Evolutionary conservation across 2,329 filamentous ascomycete genomes (phyloP).

Genomic region (Triangularia verruculosa): DNA sequence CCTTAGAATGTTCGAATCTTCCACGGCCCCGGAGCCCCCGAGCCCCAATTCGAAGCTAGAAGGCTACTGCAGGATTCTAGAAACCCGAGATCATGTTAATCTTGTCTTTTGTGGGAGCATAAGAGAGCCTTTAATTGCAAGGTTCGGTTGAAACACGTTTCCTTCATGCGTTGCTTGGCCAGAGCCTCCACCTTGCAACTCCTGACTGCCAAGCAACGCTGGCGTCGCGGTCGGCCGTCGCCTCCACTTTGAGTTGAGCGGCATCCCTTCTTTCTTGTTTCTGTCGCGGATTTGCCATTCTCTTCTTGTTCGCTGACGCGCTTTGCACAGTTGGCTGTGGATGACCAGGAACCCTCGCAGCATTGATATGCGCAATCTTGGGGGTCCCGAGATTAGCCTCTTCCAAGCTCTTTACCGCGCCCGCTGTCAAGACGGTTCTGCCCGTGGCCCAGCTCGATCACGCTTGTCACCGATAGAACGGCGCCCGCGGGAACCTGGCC

Average conservation of each 20-base stretch:
- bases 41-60: constrained; percentile 32
- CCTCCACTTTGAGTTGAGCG: not conserved
- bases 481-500: constrained; percentile 11
- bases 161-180: constrained; percentile 43
- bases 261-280: not conserved
- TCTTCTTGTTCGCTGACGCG: not conserved
- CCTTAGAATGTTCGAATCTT: not conserved
- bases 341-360: constrained; percentile 21
- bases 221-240: constrained; percentile 12
- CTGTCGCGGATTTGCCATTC: not conserved
- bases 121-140: constrained; percentile 48
- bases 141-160: constrained; percentile 44
- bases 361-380: constrained; percentile 42
- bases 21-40: not conserved
- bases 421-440: constrained; percentile 8
- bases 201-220: constrained; percentile 22
- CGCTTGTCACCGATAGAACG: constrained; percentile 8
- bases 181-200: constrained; percentile 26
- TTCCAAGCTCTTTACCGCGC: constrained; percentile 20
- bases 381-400: constrained; percentile 29
- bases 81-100: constrained; percentile 32
- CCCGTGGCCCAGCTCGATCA: constrained; percentile 8
- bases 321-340: not conserved
- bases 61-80: constrained; percentile 37
- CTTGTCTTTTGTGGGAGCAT: constrained; percentile 38